Conservation (phyloP, 106 monocot species). For the Triglochin maritima region DNA sequence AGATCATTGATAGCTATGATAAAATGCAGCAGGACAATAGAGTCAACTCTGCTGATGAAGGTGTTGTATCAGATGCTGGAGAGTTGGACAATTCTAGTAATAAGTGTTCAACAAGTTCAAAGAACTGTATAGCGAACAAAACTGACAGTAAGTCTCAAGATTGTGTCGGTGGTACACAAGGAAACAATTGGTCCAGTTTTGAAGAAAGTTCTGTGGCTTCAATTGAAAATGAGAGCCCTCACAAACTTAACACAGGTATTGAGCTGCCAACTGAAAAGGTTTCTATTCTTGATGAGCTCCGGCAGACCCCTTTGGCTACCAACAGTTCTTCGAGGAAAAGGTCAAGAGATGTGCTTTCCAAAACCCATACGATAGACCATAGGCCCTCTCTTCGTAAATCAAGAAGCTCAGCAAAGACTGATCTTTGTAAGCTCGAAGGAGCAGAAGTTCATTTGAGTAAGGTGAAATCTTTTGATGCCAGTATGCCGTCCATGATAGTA, state of each 20-base stretch:
- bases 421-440: conserved; percentile 18
- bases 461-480: conserved; percentile 8
- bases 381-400: conserved; percentile 33
- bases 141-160: conserved; percentile 12
- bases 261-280: conserved; percentile 29
- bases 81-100: conserved; percentile 15
- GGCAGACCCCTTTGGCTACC: conserved; percentile 34
- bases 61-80: conserved; percentile 8
- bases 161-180: conserved; percentile 4
- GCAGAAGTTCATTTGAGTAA: background rate
- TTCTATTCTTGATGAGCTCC: conserved; percentile 50
- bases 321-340: conserved; percentile 39
- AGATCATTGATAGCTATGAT: conserved; percentile 76
- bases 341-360: conserved; percentile 25
- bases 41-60: conserved; percentile 11
- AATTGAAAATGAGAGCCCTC: conserved; percentile 8
- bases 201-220: conserved; percentile 11
- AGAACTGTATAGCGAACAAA: background rate
- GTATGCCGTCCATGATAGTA: conserved; percentile 7
- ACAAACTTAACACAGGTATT: conserved; percentile 15
- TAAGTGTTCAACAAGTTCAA: conserved; percentile 3
- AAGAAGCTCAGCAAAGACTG: conserved; percentile 30
- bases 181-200: conserved; percentile 4
- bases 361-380: conserved; percentile 21
- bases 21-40: conserved; percentile 35